Percentiles rank a stretch among this genome's conserved stretches.
Evolutionary conservation across 371 early-diverging fungal genomes (phyloP).

Genomic region (Actinomortierella ambigua): DNA sequence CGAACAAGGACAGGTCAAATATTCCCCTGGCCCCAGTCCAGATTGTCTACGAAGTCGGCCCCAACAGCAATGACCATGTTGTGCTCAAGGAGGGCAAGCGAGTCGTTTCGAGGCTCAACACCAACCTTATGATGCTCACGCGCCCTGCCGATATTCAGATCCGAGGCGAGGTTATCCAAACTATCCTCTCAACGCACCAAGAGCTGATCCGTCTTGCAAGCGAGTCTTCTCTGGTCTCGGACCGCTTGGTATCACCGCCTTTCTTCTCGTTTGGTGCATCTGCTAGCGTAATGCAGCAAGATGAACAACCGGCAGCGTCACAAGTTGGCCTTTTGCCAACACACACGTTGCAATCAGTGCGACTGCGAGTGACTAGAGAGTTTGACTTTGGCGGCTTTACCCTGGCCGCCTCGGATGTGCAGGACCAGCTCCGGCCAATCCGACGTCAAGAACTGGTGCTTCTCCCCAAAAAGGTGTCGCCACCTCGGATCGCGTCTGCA

Average conservation of each 20-base stretch:
- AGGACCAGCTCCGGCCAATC: constrained; percentile 23
- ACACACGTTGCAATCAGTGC: constrained; percentile 22
- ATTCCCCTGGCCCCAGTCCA: constrained; percentile 4
- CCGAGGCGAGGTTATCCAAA: constrained; percentile 17
- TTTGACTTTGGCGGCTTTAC: constrained; percentile 24
- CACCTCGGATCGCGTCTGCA: constrained; percentile 3
- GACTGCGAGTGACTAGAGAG: constrained; percentile 23
- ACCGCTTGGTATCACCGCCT: constrained; percentile 18
- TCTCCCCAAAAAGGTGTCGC: neutral
- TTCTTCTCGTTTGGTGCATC: constrained; percentile 24
- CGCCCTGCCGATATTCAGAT: constrained; percentile 40
- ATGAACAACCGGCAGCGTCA: constrained; percentile 8
- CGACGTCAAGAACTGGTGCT: constrained; percentile 40
- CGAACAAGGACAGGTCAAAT: neutral
- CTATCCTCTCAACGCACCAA: constrained; percentile 1
- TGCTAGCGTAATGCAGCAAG: neutral
- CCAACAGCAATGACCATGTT: constrained; percentile 19
- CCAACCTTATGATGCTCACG: constrained; percentile 41
- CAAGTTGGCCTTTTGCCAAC: constrained; percentile 20
- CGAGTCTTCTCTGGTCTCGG: constrained; percentile 10
- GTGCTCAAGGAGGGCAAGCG: constrained; percentile 8
- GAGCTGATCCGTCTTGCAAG: constrained; percentile 9
- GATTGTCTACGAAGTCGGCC: constrained; percentile 9
- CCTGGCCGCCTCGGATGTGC: constrained; percentile 24
- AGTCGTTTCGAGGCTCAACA: constrained; percentile 2